phyloP scores from a whole-genome alignment of 257 asterid genomes.

The Solanum chiquidenum region DNA sequence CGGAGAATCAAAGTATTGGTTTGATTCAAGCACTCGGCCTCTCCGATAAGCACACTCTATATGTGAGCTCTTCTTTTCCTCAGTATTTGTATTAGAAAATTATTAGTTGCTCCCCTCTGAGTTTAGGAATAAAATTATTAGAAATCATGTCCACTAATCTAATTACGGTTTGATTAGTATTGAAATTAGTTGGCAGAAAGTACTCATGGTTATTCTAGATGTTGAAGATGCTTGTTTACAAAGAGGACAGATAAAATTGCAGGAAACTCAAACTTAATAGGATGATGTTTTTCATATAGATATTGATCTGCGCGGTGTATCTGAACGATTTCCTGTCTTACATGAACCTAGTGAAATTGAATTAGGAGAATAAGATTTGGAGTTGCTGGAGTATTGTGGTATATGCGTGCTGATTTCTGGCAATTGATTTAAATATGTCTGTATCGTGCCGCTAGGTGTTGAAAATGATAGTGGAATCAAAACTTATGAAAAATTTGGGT shows the following conservation, averaged over 20 bases:
- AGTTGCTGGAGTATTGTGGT: not conserved
- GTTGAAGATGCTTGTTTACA: not conserved
- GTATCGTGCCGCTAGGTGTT: not conserved
- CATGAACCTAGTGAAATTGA: not conserved
- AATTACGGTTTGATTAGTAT: not conserved
- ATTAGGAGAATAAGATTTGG: not conserved
- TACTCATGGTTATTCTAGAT: not conserved
- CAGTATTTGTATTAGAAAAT: not conserved
- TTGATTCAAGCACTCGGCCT: conserved; percentile 88
- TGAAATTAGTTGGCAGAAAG: not conserved
- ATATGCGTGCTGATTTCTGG: not conserved
- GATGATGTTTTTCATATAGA: not conserved
- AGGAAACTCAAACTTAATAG: not conserved
- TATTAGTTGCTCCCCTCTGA: not conserved
- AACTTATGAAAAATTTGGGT: not conserved
- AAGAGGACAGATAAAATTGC: not conserved
- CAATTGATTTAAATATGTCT: not conserved
- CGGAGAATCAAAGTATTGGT: conserved; percentile 92
- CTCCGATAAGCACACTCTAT: conserved; percentile 56
- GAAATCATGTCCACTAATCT: not conserved
- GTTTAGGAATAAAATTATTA: not conserved
- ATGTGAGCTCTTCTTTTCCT: conserved; percentile 28
- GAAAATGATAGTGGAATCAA: not conserved
- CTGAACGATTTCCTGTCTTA: not conserved
- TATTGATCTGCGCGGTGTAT: not conserved